A percentile compares a stretch with the other conserved stretches of the same genome.
Conservation (phyloP, 208 protist species). For the Lotmaria passim region DNA sequence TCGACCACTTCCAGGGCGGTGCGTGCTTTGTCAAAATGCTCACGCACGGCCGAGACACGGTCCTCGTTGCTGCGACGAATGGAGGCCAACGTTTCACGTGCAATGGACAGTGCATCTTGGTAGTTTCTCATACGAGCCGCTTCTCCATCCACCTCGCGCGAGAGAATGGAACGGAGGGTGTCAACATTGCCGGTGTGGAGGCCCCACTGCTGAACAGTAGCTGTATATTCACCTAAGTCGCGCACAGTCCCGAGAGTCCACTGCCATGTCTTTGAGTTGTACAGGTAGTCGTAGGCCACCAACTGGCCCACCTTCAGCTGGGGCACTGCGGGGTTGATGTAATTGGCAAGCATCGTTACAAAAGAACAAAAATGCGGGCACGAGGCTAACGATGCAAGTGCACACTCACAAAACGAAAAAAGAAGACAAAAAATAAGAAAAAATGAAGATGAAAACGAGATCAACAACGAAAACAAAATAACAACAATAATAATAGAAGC, state of each 20-base stretch:
- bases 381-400: no score
- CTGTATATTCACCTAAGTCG: conserved; percentile 40
- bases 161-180: conserved; percentile 56
- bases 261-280: conserved; percentile 55
- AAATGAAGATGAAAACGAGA: background rate
- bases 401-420: no score
- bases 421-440: background rate
- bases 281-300: conserved; percentile 70
- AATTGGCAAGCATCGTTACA: background rate
- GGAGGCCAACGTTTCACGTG: conserved; percentile 54
- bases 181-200: conserved; percentile 50
- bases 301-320: conserved; percentile 49
- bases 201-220: conserved; percentile 62
- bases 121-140: conserved; percentile 47
- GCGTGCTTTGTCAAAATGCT: conserved; percentile 45
- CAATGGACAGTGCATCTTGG: conserved; percentile 55
- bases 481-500: background rate
- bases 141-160: conserved; percentile 55
- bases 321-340: conserved; percentile 20
- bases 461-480: background rate
- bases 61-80: conserved; percentile 76
- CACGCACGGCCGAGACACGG: conserved; percentile 43
- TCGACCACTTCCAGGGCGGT: background rate
- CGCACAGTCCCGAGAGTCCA: conserved; percentile 69
- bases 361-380: no score